These are phyloP conservation scores for Tulasnella calospora DNA, from an alignment of 768 basidiomycete genomes.

Conservation along the genomic window DNA sequence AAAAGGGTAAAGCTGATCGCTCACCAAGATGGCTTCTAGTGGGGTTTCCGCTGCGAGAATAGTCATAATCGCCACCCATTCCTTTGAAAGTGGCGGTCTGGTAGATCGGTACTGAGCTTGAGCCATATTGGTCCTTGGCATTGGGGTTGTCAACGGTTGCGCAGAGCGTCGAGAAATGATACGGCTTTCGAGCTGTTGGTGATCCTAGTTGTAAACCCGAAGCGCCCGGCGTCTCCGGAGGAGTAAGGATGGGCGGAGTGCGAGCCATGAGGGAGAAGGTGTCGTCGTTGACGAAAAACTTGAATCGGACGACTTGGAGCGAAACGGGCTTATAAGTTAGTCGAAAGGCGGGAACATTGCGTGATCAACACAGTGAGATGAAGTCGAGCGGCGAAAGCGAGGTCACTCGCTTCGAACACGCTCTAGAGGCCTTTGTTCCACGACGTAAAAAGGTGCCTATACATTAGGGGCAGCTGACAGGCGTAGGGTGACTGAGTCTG, in stretches of 20 bases:
- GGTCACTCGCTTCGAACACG: slow-evolving; percentile 1
- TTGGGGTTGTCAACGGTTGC: slow-evolving; percentile 88
- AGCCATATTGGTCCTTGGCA: slow-evolving; percentile 93
- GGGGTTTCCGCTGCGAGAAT: slow-evolving; percentile 92
- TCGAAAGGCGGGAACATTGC: slow-evolving; percentile 5
- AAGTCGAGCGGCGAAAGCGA: neutral
- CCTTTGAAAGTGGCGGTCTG: slow-evolving; percentile 99
- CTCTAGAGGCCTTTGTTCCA: neutral
- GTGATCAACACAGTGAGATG: slow-evolving; percentile 10
- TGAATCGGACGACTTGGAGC: slow-evolving; percentile 3
- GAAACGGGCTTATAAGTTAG: neutral
- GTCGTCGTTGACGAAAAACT: neutral
- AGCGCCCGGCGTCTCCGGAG: slow-evolving; percentile 24
- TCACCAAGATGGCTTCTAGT: slow-evolving; percentile 90
- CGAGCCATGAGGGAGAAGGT: neutral
- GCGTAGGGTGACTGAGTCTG: neutral
- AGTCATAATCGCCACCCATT: slow-evolving; percentile 82
- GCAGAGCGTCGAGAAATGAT: slow-evolving; percentile 85
- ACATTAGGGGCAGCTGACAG: neutral
- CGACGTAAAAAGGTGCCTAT: neutral
- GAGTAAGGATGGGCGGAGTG: slow-evolving; percentile 21
- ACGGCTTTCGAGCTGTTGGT: slow-evolving; percentile 41
- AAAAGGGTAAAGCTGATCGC: slow-evolving; percentile 31
- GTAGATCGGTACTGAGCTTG: slow-evolving; percentile 94
- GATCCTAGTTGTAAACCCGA: neutral